phyloP scores from a whole-genome alignment of 169 alveolate species.

The Neospora caninum region DNA sequence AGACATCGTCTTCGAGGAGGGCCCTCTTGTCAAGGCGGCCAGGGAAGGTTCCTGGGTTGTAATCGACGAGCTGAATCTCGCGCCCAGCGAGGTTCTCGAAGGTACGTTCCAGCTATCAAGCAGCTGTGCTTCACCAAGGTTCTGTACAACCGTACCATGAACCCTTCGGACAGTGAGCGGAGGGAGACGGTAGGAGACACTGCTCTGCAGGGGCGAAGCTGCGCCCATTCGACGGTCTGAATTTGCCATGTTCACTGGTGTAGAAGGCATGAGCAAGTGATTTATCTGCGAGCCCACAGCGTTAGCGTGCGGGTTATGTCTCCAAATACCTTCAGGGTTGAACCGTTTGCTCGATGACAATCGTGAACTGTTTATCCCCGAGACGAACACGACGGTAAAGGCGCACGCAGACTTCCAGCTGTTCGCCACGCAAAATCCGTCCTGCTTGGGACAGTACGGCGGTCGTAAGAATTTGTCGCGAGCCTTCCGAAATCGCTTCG shows the following conservation, averaged over 20 bases:
- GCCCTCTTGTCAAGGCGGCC: constrained; percentile 97
- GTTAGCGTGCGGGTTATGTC: no score
- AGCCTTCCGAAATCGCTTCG: constrained; percentile 98
- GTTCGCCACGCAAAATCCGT: constrained; percentile 99
- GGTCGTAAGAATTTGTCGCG: constrained; percentile 98
- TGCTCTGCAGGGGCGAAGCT: background rate
- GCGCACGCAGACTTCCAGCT: constrained; percentile 98
- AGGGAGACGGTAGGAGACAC: background rate
- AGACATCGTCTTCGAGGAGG: constrained; percentile 96
- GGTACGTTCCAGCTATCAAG: constrained; percentile 45
- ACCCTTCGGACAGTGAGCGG: background rate
- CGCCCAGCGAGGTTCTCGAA: constrained; percentile 98
- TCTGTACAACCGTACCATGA: background rate
- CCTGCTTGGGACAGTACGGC: constrained; percentile 94
- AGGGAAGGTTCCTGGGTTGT: constrained; percentile 98
- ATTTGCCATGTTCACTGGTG: no score
- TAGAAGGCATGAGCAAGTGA: no score
- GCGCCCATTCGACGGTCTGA: no score
- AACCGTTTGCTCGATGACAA: constrained; percentile 99
- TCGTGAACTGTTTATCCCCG: constrained; percentile 96
- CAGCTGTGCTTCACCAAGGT: background rate
- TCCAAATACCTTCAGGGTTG: constrained; percentile 80
- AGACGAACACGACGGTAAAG: constrained; percentile 93
- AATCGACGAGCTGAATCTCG: constrained; percentile 98
- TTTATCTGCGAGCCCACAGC: no score